Percentiles rank a stretch among this genome's conserved stretches.
These are phyloP conservation scores for Boletus rex-veris DNA, from an alignment of 768 basidiomycete genomes.

Conservation along the genomic window DNA sequence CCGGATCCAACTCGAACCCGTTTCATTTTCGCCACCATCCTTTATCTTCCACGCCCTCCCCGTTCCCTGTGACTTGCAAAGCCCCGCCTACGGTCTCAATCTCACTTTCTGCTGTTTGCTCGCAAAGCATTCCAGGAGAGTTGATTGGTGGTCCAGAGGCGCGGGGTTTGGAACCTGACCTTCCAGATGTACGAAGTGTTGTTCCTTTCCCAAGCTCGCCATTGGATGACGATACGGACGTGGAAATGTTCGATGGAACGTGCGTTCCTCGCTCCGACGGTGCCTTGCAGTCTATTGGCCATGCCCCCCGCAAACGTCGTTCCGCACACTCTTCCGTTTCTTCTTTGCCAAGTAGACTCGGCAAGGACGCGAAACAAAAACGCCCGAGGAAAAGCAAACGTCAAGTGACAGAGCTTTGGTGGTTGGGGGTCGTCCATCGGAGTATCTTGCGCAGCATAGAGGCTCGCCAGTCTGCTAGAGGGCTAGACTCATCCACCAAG, in stretches of 20 bases:
- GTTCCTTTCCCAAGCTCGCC: slow-evolving; percentile 38
- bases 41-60: slow-evolving; percentile 8
- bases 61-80: slow-evolving; percentile 28
- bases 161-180: slow-evolving; percentile 17
- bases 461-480: slow-evolving; percentile 4
- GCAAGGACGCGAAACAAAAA: slow-evolving; percentile 25
- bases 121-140: slow-evolving; percentile 13
- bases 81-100: slow-evolving; percentile 39
- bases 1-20: neutral
- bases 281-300: neutral
- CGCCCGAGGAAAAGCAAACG: slow-evolving; percentile 31
- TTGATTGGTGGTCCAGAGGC: neutral
- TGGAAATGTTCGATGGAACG: slow-evolving; percentile 30
- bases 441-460: slow-evolving; percentile 30
- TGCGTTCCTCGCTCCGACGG: slow-evolving; percentile 1
- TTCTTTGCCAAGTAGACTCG: slow-evolving; percentile 16
- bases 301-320: slow-evolving; percentile 30
- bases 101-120: slow-evolving; percentile 35
- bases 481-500: slow-evolving; percentile 2
- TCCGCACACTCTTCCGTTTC: slow-evolving; percentile 32
- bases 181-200: slow-evolving; percentile 29
- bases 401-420: slow-evolving; percentile 34
- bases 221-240: slow-evolving; percentile 21
- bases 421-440: slow-evolving; percentile 36
- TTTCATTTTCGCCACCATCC: slow-evolving; percentile 7